Evolutionary conservation across 345 rosid species (phyloP), one percentile per base, ranked within the genome.

Genomic region (Hypericum perforatum): DNA sequence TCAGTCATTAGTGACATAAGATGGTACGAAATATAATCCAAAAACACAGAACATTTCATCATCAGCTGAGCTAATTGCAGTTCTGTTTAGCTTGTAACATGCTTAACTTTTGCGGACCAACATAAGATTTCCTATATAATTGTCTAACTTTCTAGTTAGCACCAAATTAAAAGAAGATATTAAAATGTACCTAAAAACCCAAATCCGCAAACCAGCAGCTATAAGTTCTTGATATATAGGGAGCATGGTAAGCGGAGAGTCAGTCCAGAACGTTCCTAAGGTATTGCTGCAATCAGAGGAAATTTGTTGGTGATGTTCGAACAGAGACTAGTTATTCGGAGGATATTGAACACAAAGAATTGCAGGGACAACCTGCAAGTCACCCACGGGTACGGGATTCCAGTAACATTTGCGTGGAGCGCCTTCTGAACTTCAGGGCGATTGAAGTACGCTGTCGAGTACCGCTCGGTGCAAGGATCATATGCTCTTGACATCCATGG

Each of bases 401-500:
- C 60, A 0, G 97, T 92, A 58, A 74, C 70, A 74, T 92, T 92
- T 46, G 95, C 98, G 68, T 92, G 98, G 64, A 92, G 68, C 45
- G 95, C 98, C 64, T 72, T 78, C 81, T 92, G 98, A 59, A 88
- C 98, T 68, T 89, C 85, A 0, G 79, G 97, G 45, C 9, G 76
- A 74, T 92, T 92, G 73, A 92, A 89, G 63, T 92, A 88, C 76
- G 68, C 50, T 48, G 52, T 53, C 0, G 98, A 78, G 71, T 88
- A 75, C 65, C 95, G 83, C 63, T 82, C 95, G 1, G 91, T 85
- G 76, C 97, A 92, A 13, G 98, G 98, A 77, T 92, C 98, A 59
- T 84, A 88, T 52, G 95, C 94, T 70, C 97, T 78, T 40, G 95
- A 79, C 91, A 88, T 92, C 97, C 95, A 88, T 45, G 94, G 97